Percentiles rank a stretch among this genome's conserved stretches.
Evolutionary conservation across 1,284 basidiomycete genomes (phyloP).

Genomic region (Rhodotorula sp.): DNA sequence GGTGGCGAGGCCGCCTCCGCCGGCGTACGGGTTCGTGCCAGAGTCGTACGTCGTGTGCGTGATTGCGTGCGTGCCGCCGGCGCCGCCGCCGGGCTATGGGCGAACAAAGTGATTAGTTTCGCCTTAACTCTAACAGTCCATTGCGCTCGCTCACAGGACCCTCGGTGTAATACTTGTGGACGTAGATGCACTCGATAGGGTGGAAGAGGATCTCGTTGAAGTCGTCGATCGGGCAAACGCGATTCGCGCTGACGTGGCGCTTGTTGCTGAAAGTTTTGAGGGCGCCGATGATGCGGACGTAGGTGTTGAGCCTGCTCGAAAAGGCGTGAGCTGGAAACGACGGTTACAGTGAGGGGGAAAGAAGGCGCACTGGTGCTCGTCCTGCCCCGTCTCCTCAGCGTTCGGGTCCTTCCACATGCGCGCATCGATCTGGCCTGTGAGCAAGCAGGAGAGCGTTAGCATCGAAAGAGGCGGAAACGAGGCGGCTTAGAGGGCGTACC

Average conservation of each 20-base stretch:
- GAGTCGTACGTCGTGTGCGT: constrained; percentile 16
- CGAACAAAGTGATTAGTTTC: not conserved
- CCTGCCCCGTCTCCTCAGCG: constrained; percentile 49
- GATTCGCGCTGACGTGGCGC: constrained; percentile 72
- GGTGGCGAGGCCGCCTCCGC: not conserved
- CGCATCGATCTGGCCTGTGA: constrained; percentile 17
- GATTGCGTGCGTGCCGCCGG: constrained; percentile 8
- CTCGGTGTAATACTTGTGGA: constrained; percentile 48
- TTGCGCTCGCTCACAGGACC: constrained; percentile 10
- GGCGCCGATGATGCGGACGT: constrained; percentile 84
- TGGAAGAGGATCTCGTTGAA: constrained; percentile 83
- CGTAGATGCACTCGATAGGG: constrained; percentile 58
- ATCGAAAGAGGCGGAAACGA: rapidly evolving
- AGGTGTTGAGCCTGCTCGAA: constrained; percentile 63
- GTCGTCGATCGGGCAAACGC: constrained; percentile 68
- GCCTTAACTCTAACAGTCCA: not conserved
- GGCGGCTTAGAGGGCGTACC: constrained; percentile 46
- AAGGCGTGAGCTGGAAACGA: not conserved
- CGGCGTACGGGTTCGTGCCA: constrained; percentile 28
- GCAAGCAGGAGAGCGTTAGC: too few species aligned
- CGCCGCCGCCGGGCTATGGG: constrained; percentile 40
- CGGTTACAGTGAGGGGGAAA: constrained; percentile 9
- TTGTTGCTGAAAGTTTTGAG: constrained; percentile 82
- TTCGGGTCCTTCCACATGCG: constrained; percentile 70
- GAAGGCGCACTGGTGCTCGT: constrained; percentile 42